Evolutionary conservation across 1,139 yeast genomes (phyloP), one percentile per base, ranked within the genome.

Genomic region (Yamadazyma mexicana): DNA sequence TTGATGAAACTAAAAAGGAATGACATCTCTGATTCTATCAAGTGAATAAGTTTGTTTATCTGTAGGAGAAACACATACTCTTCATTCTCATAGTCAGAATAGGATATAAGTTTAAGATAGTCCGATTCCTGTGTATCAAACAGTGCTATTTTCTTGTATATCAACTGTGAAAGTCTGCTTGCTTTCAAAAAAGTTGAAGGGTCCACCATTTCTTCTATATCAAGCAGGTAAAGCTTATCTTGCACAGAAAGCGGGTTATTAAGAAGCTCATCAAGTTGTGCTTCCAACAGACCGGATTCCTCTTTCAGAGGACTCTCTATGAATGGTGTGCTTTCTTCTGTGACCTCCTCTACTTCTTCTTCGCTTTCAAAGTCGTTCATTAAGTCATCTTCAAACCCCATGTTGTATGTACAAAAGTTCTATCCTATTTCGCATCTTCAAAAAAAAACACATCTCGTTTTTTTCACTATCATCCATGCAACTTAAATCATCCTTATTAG

Each of bases 11-110:
- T 61, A 46, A 79, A 77, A 10, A 83, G 58, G 7, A 68, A 50
- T 0, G 62, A 51, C 5, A 83, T 77, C 46, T 86, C 94, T 29
- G 67, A 67, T 37, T 74, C 71, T 8, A 87, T 73, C 15, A 81
- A 73, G 8, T 74, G 71, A 0, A 83, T 68, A 18, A 80, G 55
- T 35, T 74, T 78, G 56, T 84, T 87, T 7, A 85, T 73, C 12
- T 65, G 62, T 4, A 76, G 65, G 7, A 86, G 61, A 35, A 85
- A 69, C 24, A 65, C 59, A 53, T 75, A 75, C 49, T 77, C 81
- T 6, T 49, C 58, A 34, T 47, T 50, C 22, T 66, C 76, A 33
- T 64, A 55, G 36, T 61, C 61, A 8, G 69, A 50, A 17, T 58
- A 53, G 5, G 69, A 55, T 12, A 69, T 43, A 12, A 71, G 56